phyloP scores from a whole-genome alignment of 331 rosid species.

The Cydonia oblonga region DNA sequence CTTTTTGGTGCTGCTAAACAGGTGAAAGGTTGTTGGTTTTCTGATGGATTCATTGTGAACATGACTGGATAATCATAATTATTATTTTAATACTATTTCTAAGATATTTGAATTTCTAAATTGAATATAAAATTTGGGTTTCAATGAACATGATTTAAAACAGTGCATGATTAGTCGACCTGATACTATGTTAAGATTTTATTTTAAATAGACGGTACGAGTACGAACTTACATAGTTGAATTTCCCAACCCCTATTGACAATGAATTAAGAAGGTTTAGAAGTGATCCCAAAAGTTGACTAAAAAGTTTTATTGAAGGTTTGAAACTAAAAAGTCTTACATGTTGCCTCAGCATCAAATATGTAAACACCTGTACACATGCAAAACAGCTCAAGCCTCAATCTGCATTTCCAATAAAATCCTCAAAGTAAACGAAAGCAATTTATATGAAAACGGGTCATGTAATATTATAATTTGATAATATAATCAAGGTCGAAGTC shows the following conservation, averaged over 20 bases:
- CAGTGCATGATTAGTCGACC: neutral
- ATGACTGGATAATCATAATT: too few relatives aligned
- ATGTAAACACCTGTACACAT: neutral
- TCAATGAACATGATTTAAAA: too few relatives aligned
- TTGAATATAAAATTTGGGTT: too few relatives aligned
- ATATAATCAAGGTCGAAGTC: too few relatives aligned
- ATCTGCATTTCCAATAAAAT: neutral
- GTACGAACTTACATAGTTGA: neutral
- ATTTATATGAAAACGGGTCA: too few relatives aligned
- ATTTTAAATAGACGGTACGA: neutral
- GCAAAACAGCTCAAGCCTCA: neutral
- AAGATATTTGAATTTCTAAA: too few relatives aligned
- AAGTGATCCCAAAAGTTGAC: too few relatives aligned
- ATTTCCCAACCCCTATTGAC: neutral
- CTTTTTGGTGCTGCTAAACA: neutral
- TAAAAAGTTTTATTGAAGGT: too few relatives aligned
- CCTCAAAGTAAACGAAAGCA: neutral
- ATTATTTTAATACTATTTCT: too few relatives aligned
- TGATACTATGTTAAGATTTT: neutral
- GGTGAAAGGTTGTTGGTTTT: neutral
- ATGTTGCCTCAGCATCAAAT: neutral
- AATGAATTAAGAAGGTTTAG: neutral
- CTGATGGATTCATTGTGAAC: neutral
- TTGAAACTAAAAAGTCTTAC: neutral
- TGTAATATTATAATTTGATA: too few relatives aligned